Percentiles rank a stretch among this genome's conserved stretches.
Evolutionary conservation across 805 yeast genomes (phyloP).

Genomic region (Cyberlindnera subsufficiens): DNA sequence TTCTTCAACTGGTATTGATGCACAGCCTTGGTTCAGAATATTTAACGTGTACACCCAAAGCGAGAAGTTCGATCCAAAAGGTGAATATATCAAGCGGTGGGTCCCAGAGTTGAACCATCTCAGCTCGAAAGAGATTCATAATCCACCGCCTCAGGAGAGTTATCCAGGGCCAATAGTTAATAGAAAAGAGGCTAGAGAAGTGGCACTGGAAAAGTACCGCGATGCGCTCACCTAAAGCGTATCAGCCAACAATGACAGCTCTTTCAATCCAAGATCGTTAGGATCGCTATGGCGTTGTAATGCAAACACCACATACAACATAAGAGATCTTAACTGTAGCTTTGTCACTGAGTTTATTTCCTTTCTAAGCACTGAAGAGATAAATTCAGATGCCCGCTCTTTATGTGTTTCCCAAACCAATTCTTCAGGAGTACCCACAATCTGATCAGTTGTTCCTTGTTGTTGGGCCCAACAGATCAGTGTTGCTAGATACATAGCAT

Average conservation of each 20-base stretch:
- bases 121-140: slow-evolving; percentile 21
- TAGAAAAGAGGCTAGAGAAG: slow-evolving; percentile 34
- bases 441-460: neutral
- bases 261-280: slow-evolving; percentile 3
- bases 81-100: slow-evolving; percentile 42
- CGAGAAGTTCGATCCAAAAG: slow-evolving; percentile 41
- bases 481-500: slow-evolving; percentile 13
- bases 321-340: neutral
- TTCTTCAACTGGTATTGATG: slow-evolving; percentile 46
- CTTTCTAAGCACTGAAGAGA: neutral
- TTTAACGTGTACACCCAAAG: slow-evolving; percentile 49
- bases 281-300: neutral
- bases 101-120: slow-evolving; percentile 37
- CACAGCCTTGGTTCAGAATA: slow-evolving; percentile 52
- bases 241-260: slow-evolving; percentile 4
- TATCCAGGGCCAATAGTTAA: slow-evolving; percentile 42
- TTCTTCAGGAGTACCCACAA: neutral
- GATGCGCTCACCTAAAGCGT: slow-evolving; percentile 22
- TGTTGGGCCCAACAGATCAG: slow-evolving; percentile 17
- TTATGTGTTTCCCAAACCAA: neutral
- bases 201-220: slow-evolving; percentile 36
- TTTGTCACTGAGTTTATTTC: neutral
- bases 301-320: neutral
- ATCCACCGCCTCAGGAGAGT: slow-evolving; percentile 18
- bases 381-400: neutral